Evolutionary conservation across 495 filamentous ascomycete genomes (phyloP).

Genomic region (Lichenothelia convexa): DNA sequence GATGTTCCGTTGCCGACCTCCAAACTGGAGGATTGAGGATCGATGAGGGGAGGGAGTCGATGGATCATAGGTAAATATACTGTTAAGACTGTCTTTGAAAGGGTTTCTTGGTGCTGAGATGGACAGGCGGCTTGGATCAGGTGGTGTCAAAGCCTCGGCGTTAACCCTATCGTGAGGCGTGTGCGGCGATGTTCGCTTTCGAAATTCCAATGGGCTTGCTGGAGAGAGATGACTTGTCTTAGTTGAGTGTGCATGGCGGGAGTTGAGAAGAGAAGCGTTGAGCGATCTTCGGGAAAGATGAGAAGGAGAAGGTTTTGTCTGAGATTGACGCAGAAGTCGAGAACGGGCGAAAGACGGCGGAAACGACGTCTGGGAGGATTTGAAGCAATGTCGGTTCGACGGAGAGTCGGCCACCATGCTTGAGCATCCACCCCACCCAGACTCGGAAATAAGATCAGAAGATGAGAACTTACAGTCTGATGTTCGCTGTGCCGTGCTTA

Average conservation of each 20-base stretch:
- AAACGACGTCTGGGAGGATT: slow-evolving; percentile 11
- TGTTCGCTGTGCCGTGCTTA: not conserved
- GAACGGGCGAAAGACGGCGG: slow-evolving; percentile 5
- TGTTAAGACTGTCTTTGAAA: no score
- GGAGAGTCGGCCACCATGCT: no score
- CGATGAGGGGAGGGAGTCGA: not conserved
- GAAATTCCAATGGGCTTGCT: not conserved
- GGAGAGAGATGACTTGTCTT: not conserved
- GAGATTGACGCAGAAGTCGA: not conserved
- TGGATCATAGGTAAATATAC: no score
- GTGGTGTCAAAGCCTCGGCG: not conserved
- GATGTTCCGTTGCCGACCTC: no score
- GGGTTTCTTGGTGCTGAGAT: not conserved
- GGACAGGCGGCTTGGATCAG: not conserved
- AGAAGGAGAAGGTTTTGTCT: not conserved
- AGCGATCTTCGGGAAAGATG: not conserved
- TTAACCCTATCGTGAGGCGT: not conserved
- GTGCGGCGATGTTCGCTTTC: not conserved
- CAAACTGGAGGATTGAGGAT: not conserved
- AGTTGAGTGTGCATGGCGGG: not conserved
- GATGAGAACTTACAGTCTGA: not conserved
- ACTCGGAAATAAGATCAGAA: no score
- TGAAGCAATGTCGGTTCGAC: no score
- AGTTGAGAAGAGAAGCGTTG: not conserved
- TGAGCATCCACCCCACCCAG: no score